Base-by-base conservation (phyloP, 805 yeast species). In the Saccharomycopsis sp. region DNA sequence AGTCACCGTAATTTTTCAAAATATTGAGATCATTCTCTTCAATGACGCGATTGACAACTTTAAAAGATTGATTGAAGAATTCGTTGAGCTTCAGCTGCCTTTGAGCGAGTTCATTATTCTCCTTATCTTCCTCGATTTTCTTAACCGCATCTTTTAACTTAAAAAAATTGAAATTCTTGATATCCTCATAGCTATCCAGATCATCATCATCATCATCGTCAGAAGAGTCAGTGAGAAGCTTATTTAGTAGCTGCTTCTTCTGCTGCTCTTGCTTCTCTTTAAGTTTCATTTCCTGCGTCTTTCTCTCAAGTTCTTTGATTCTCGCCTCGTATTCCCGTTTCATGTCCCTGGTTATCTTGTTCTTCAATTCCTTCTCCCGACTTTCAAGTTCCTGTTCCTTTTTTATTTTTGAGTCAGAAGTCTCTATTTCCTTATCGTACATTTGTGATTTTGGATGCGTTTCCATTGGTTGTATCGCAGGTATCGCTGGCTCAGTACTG, bases 361-460 rank as follows among this genome's bases (percentile, higher is more conserved):
- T 18, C 29, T 58, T 57, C 46, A 50, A 23, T 29, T 58, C 24
- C 29, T 29, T 24, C 18, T 55, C 48, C 29, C 34, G 18, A n/a
- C 15, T 34, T 8, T 23, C 34, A 16, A 44, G 18, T 14, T 48
- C 53, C 24, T 57, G 57, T 46, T 57, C 60, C 37, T 58, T 44
- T 15, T 24, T 24, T 16, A 60, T 50, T 50, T 57, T 48, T 15
- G 52, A 54, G 52, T 60, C 63, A 16, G 44, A 18, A 9, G 63
- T 60, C 44, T 60, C 54, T 1, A 60, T 54, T 4, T 54, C 51
- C 29, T 60, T 60, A 8, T 60, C 63, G 41, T 60, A 60, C 41
- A 44, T 57, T 7, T 52, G 34, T n/a, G 34, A 21, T 23, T 53
- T 53, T 4, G 15, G 37, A 3, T 20, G 21, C 2, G 21, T 47